These are phyloP conservation scores for Leccinum boreale DNA, from an alignment of 768 basidiomycete species.

Conservation along the genomic window DNA sequence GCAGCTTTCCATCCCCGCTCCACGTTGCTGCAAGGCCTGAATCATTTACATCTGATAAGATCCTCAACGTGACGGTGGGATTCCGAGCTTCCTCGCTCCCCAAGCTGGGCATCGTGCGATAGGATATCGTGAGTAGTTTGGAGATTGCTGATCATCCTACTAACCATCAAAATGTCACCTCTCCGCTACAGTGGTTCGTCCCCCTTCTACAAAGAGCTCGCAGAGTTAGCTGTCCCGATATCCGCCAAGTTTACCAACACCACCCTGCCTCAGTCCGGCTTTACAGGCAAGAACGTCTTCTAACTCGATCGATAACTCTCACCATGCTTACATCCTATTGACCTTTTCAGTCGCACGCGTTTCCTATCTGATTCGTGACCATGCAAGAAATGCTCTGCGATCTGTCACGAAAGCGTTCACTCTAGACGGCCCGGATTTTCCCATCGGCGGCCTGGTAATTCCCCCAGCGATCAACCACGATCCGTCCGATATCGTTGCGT, in stretches of 20 bases:
- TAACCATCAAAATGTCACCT: not conserved
- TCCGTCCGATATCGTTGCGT: conserved; percentile 37
- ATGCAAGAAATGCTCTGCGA: conserved; percentile 47
- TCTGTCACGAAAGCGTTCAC: conserved; percentile 40
- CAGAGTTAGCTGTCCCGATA: conserved; percentile 39
- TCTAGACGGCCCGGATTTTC: conserved; percentile 13
- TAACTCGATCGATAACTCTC: not conserved
- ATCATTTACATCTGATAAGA: too few species aligned
- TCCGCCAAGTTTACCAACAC: conserved; percentile 34
- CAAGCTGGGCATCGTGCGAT: too few species aligned
- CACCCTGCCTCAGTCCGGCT: not conserved
- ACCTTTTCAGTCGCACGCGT: conserved; percentile 38
- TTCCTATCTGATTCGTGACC: conserved; percentile 47
- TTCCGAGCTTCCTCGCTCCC: too few species aligned
- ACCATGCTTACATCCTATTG: not conserved
- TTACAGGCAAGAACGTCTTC: conserved; percentile 9
- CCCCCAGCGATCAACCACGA: conserved; percentile 17
- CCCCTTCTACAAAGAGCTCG: not conserved
- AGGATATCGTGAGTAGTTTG: too few species aligned
- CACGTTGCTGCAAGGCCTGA: not conserved
- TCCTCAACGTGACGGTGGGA: not conserved
- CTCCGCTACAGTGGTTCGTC: not conserved
- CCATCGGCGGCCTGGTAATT: conserved; percentile 5
- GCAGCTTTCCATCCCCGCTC: not conserved
- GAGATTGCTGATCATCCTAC: not conserved